Evolutionary conservation across 176 grass and related monocot genomes (phyloP), one percentile per base, ranked within the genome.

Genomic region (Saccharum officinarum): DNA sequence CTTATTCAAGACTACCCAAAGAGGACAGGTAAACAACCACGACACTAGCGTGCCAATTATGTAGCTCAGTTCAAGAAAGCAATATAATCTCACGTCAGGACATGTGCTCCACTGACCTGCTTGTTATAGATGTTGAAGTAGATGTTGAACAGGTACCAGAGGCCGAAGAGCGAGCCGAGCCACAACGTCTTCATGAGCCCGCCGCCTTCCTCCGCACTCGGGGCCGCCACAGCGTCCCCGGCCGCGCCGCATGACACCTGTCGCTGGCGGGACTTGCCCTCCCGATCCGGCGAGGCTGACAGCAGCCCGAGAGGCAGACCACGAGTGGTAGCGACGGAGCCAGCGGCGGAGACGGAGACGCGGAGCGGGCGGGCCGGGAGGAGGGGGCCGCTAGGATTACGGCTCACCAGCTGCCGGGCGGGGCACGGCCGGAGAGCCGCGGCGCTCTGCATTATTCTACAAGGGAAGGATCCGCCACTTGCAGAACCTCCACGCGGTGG

Each of bases 121-220:
- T 97, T 97, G 88, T 92, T 91, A 79, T 92, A 92, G 75, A 97
- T 93, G 87, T 97, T 97, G 89, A 97, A 93, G 82, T 88, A 91
- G 89, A 97, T 91, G 87, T 97, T 92, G 87, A 93, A 91, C 30
- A 94, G 84, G 68, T 97, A 97, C 94, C 94, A 97, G 26, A 97
- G 84, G 15, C 66, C 89, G 69, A 97, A 94, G 23, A 91, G 76
- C 34, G 33, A 68, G 15, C 82, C 89, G 31, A 97, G 87, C 94
- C 90, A 87, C 64, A 88, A 75, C 62, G 85, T 89, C 37, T 82
- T 63, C 17, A 36, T 3, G 69, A 89, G 47, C 38, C 73, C 90
- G 34, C 85, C 66, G 30, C 63, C 45, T 17, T 63, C 60, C 67
- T 59, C 28, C 8, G 38, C 59, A 20, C 36, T 55, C 74, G 30